Evolutionary conservation across 805 yeast species (phyloP), one percentile per base, ranked within the genome.

Genomic region (Pichia nakasei): DNA sequence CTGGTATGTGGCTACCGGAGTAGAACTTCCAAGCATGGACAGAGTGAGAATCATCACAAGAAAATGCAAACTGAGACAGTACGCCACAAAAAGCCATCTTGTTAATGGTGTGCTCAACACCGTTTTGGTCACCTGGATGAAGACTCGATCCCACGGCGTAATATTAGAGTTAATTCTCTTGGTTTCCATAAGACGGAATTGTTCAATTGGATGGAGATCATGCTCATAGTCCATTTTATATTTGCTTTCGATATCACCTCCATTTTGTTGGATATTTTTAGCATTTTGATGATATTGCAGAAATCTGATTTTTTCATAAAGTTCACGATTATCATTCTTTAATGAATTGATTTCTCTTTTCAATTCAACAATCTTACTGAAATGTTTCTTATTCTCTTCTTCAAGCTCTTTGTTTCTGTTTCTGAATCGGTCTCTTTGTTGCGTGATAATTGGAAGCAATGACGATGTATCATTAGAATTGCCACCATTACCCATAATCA

Each of bases 381-480:
- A 69, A 49, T 75, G 78, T 51, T 75, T 76, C 59, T 84, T 79
- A 33, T 81, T 55, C 54, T 87, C 95, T 44, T 83, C 83, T 60
- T 91, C 97, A 43, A 93, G 70, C 58, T 86, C 96, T 45, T 75
- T 76, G 55, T 83, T 86, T 43, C 87, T 73, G n/a, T 76, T 73
- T 54, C 94, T 79, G 69, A 89, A 88, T 49, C 98, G 70, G 61
- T 91, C 98, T 60, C 98, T 78, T 66, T 91, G 98, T 57, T 91
- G 89, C 13, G 96, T 88, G 24, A 93, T 78, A 42, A 91, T 87
- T 1, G 95, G 94, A 41, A 91, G 63, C 24, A 89, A 76, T 4
- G 79, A 73, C 12, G 69, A 56, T 7, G 34, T 21, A 8, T 19
- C 17, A 7, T 24, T 38, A 12, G 27, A 27, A 21, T 35, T 32